A percentile compares a stretch with the other conserved stretches of the same genome.
phyloP scores from a whole-genome alignment of 257 asterid genomes.

The Solanum lycopersicoides region DNA sequence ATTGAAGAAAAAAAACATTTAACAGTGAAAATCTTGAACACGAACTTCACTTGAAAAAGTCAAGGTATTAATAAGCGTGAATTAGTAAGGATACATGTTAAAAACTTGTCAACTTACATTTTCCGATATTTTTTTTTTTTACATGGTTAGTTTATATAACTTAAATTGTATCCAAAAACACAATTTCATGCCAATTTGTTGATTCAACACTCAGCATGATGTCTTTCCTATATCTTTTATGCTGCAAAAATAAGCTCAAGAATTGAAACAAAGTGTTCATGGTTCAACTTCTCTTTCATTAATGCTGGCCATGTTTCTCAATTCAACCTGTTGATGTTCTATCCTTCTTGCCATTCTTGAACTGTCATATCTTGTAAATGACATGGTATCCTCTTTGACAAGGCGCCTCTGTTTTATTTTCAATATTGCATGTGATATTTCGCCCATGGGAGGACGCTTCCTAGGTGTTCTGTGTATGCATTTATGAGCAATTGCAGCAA shows the following conservation, averaged over 20 bases:
- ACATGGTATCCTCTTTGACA: constrained; percentile 52
- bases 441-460: constrained; percentile 73
- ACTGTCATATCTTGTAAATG: constrained; percentile 47
- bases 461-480: constrained; percentile 61
- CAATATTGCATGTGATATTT: constrained; percentile 69
- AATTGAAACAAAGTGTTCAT: not conserved
- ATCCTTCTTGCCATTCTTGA: constrained; percentile 60
- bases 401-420: constrained; percentile 59
- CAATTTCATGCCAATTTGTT: not conserved
- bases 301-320: constrained; percentile 47
- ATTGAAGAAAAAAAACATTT: not conserved
- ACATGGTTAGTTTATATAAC: not conserved
- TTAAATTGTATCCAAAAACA: not conserved
- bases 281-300: constrained; percentile 19
- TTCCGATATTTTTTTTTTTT: not conserved
- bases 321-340: constrained; percentile 62
- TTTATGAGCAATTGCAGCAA: constrained; percentile 65
- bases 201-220: not conserved
- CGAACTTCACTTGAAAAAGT: not conserved
- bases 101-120: not conserved
- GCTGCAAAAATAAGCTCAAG: not conserved
- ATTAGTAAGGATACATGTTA: not conserved
- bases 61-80: not conserved
- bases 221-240: not conserved
- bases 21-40: not conserved